Evolutionary conservation across 1,284 basidiomycete genomes (phyloP).

Genomic region (Ceratobasidium sp.): DNA sequence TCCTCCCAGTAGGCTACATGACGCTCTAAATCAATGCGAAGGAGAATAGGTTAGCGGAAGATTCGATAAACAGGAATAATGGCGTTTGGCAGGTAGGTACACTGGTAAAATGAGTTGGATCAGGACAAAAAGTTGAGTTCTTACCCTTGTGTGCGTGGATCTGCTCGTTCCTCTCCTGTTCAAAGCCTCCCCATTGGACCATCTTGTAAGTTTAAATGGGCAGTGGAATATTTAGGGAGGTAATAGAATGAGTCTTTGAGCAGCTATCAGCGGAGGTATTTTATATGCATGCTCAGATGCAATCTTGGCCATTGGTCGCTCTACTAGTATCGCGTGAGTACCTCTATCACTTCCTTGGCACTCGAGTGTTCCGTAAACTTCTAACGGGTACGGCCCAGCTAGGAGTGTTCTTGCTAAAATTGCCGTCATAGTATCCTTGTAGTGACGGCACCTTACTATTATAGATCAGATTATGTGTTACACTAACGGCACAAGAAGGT

Average conservation of each 20-base stretch:
- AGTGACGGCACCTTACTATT: neutral
- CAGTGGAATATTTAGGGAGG: neutral
- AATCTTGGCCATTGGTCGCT: neutral
- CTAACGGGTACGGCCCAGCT: neutral
- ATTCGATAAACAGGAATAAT: neutral
- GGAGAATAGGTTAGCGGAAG: neutral
- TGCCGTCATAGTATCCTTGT: neutral
- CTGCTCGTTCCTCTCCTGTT: neutral
- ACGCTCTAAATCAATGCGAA: neutral
- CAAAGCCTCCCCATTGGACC: slow-evolving; percentile 33
- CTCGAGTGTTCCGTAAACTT: slow-evolving; percentile 2
- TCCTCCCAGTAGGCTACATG: slow-evolving; percentile 33
- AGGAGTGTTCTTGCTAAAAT: neutral
- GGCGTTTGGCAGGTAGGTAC: neutral
- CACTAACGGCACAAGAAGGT: neutral
- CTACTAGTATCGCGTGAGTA: neutral
- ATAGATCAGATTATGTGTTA: neutral
- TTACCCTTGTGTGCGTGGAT: slow-evolving; percentile 4
- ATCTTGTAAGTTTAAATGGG: neutral
- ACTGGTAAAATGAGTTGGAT: too few relatives aligned
- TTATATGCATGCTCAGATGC: neutral
- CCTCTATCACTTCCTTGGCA: neutral
- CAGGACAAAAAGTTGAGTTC: neutral
- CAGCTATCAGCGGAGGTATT: neutral
- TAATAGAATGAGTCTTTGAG: neutral